These are phyloP conservation scores for Theileria equi DNA, from an alignment of 169 alveolate species.

Conservation along the genomic window DNA sequence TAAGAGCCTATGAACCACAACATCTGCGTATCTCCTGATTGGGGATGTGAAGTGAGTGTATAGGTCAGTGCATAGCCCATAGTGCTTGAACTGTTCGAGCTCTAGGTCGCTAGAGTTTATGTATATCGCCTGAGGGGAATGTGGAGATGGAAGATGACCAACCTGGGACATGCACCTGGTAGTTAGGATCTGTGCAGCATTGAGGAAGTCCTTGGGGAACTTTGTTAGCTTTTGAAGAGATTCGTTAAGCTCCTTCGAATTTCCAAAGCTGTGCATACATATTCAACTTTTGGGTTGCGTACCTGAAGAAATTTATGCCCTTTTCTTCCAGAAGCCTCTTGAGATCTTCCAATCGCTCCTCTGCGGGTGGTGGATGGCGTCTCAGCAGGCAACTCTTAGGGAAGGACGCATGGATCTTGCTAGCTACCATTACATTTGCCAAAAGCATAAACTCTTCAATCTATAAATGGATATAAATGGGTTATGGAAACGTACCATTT, in stretches of 20 bases:
- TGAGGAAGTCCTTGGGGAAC: conserved; percentile 83
- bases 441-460: conserved; percentile 99
- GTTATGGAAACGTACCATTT: conserved; percentile 43
- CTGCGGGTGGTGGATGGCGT: conserved; percentile 94
- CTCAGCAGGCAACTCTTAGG: conserved; percentile 91
- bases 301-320: conserved; percentile 27
- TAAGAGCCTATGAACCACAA: conserved; percentile 92
- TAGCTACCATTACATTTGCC: conserved; percentile 97
- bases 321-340: conserved; percentile 70
- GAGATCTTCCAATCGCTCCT: conserved; percentile 88
- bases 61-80: conserved; percentile 97
- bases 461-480: not conserved
- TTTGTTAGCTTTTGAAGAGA: conserved; percentile 83
- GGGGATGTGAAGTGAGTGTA: conserved; percentile 99
- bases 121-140: conserved; percentile 36
- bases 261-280: conserved; percentile 73
- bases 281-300: not conserved
- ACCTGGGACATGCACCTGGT: conserved; percentile 96
- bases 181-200: conserved; percentile 85
- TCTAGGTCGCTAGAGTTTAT: conserved; percentile 33
- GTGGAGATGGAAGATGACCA: conserved; percentile 56
- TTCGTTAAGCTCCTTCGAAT: conserved; percentile 85
- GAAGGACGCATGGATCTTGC: conserved; percentile 79
- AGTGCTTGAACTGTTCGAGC: conserved; percentile 71
- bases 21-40: conserved; percentile 98